A percentile compares a stretch with the other conserved stretches of the same genome.
These are phyloP conservation scores for button mushroom (Agaricus bisporus) DNA, from an alignment of 768 basidiomycete species.

Conservation along the genomic window DNA sequence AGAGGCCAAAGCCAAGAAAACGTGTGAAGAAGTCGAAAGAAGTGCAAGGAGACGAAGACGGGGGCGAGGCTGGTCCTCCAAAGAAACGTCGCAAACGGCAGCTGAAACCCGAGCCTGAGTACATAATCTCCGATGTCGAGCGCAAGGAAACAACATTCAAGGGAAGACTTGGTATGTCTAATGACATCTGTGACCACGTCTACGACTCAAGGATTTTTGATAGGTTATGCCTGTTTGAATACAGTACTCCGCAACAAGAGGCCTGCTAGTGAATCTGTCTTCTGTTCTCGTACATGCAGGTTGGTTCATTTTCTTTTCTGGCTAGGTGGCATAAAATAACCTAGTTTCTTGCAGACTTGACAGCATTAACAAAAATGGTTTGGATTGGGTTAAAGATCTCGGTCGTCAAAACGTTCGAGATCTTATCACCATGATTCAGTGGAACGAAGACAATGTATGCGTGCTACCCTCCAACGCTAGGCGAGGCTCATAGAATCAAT, in stretches of 20 bases:
- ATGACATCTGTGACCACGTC: not conserved
- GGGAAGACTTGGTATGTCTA: constrained; percentile 48
- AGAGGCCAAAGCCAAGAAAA: not conserved
- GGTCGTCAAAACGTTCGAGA: constrained; percentile 73
- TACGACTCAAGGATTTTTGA: not conserved
- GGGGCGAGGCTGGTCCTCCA: constrained; percentile 1
- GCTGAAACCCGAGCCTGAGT: constrained; percentile 43
- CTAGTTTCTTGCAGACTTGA: constrained; percentile 44
- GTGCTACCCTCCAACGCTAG: not conserved
- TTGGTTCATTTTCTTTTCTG: constrained; percentile 16
- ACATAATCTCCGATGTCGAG: constrained; percentile 69
- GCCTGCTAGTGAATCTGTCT: constrained; percentile 58
- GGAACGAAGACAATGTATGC: constrained; percentile 82
- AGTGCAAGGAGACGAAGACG: constrained; percentile 5
- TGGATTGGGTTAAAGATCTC: constrained; percentile 77
- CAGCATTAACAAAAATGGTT: constrained; percentile 73
- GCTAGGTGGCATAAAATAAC: not conserved
- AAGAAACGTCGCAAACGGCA: constrained; percentile 16
- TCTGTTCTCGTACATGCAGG: constrained; percentile 72
- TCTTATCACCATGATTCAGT: constrained; percentile 69
- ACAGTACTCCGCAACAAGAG: constrained; percentile 71
- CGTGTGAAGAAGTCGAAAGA: not conserved
- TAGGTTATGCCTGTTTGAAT: constrained; percentile 80
- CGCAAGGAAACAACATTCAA: constrained; percentile 61
- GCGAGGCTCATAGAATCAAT: not conserved